Evolutionary conservation across 2,329 filamentous ascomycete species (phyloP), one percentile per base, ranked within the genome.

Genomic region (Gnomoniopsis smithogilvyi): DNA sequence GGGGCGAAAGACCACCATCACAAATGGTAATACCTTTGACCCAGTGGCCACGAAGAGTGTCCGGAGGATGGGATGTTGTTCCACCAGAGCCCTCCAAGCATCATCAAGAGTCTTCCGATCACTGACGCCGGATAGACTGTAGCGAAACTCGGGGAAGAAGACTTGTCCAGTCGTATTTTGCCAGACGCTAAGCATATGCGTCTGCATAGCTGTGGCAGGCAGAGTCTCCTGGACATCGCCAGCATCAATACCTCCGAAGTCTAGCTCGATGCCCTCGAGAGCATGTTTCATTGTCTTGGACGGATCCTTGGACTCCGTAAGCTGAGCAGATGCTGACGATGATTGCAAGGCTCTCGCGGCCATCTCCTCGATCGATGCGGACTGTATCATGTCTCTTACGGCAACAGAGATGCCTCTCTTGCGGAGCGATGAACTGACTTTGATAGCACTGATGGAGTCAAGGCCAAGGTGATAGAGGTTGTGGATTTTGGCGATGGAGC

Each of bases 391-490:
- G 43, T 91, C 84, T 46, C 89, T 87, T 3, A 94, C 89, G 36
- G 81, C 80, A 1, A 96, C 71, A 14, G 75, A 72, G 8, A 96
- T 72, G 0, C 79, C 83, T 46, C 79, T 73, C 64, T 83, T 89
- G 46, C 84, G 86, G 3, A 97, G 76, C 8, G 92, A 76, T 0
- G 88, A 82, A 10, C 87, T 85, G 3, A 92, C 86, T 67, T 95
- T 96, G 75, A 97, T 95, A 1, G 92, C 89, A 63, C 88, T 94
- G 70, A 97, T 96, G 0, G 93, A 97, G 70, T 97, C 93, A 1
- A 97, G 83, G 0, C 93, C 93, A 1, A 97, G 80, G 63, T 95
- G 87, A 71, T 95, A 96, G 14, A 96, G 82, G 0, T 82, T 91
- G 53, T 86, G 82, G 1, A 79, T 76, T 57, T 79, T 80, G 2